phyloP scores from a whole-genome alignment of 2,329 filamentous ascomycete genomes.

The Berkeleyomyces rouxiae region DNA sequence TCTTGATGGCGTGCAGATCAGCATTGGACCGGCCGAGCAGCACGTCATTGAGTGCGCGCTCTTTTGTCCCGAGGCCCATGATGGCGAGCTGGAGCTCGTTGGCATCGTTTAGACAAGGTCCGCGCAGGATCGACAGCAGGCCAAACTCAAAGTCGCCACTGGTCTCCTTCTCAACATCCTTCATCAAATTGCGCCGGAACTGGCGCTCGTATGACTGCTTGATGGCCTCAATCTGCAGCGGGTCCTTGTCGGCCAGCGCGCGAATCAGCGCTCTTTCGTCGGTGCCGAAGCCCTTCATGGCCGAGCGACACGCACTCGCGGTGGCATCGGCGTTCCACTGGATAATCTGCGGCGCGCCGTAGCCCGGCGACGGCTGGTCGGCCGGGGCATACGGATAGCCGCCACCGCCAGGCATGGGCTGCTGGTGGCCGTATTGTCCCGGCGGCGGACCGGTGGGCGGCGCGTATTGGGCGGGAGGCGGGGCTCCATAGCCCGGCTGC shows the following conservation, averaged over 20 bases:
- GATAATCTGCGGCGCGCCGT: constrained; percentile 53
- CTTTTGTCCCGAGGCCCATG: constrained; percentile 70
- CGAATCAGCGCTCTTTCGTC: constrained; percentile 64
- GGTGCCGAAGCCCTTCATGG: constrained; percentile 90
- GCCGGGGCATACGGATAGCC: constrained; percentile 24
- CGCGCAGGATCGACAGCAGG: constrained; percentile 57
- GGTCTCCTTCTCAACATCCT: constrained; percentile 65
- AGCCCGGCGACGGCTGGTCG: constrained; percentile 47
- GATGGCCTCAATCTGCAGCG: constrained; percentile 56
- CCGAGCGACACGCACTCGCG: constrained; percentile 54
- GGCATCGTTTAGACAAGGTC: constrained; percentile 64
- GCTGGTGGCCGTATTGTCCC: constrained; percentile 19
- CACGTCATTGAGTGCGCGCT: constrained; percentile 70
- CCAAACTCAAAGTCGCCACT: constrained; percentile 57
- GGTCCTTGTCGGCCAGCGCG: constrained; percentile 55
- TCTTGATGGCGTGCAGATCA: constrained; percentile 74
- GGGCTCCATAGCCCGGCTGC: constrained; percentile 25
- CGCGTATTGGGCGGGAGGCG: constrained; percentile 14
- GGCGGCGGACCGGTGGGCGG: constrained; percentile 18
- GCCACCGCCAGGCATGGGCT: constrained; percentile 13
- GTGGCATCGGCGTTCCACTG: constrained; percentile 51
- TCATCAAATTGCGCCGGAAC: constrained; percentile 51
- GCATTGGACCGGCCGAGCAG: constrained; percentile 71
- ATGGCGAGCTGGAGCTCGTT: constrained; percentile 54
- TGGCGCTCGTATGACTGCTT: constrained; percentile 47